Base-by-base conservation (phyloP, 345 rosid genomes). In the Fremontodendron californicum region DNA sequence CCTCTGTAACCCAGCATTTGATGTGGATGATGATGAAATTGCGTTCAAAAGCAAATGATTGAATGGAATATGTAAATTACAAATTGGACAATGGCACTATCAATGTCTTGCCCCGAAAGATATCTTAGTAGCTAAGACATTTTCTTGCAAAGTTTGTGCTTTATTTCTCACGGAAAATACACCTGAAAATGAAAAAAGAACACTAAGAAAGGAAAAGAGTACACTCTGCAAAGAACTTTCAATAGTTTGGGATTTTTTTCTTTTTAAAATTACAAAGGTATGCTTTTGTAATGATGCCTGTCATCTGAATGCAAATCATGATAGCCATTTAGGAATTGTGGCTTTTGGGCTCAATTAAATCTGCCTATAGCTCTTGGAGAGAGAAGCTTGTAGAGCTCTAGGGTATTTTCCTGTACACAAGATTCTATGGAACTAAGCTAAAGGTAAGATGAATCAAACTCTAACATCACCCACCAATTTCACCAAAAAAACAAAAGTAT, bases 11-110 rank as follows among this genome's bases (percentile, higher is more conserved):
- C 99, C 98, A 29, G 98, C 99, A 71, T 93, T 90, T 58, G 94
- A 95, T 69, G 99, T 93, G 40, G 99, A 95, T 15, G 99, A 95
- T 77, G 98, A 95, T 51, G 98, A 95, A 79, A 90, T 90, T 73
- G 90, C 90, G 46, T 93, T 91, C 90, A 91, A 85, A 82, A 80
- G 91, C 85, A 93, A 90, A 84, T 93, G 92, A 90, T 57, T 42
- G 58, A 27, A 39, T 2, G 16, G 27, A 13, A 6, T 3, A 52
- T 33, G 57, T 76, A 43, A 52, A 76, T 37, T 35, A 6, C 33
- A 35, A 15, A 18, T 71, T 31, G 39, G 25, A 71, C 75, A 16
- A 15, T 9, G 29, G 29, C 6, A 3, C 29, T 11, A 29, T 29
- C 65, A 60, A 11, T 60, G 27, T 1, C 33, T 1, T 60, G 8